Conservation (phyloP, 2,329 filamentous ascomycete species). For the Trichophyton simii region DNA sequence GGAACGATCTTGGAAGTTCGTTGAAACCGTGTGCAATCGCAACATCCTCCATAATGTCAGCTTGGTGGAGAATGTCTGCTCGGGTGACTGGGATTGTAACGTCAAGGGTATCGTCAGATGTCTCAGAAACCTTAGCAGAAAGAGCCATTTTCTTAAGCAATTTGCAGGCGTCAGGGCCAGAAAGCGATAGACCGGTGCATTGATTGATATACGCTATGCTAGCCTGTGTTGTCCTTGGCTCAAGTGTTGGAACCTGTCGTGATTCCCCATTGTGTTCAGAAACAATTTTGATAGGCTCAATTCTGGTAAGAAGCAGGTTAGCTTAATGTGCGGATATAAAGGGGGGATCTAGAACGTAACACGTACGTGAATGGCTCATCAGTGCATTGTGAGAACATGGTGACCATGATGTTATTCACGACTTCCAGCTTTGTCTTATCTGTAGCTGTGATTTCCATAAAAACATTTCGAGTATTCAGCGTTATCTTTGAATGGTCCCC, state of each 20-base stretch:
- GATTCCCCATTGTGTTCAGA: conserved; percentile 82
- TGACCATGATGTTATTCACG: conserved; percentile 85
- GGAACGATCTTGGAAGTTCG: conserved; percentile 75
- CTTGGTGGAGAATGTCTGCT: conserved; percentile 89
- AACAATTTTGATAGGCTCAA: conserved; percentile 85
- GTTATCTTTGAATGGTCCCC: conserved; percentile 94
- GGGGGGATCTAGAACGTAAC: background rate
- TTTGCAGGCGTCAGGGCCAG: conserved; percentile 61
- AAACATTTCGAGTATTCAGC: conserved; percentile 77
- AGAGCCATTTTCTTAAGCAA: conserved; percentile 84
- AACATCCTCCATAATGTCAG: conserved; percentile 97
- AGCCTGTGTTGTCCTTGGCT: conserved; percentile 63
- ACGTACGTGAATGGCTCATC: conserved; percentile 64
- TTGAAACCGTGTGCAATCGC: conserved; percentile 98
- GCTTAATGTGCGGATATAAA: background rate
- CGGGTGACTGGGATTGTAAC: conserved; percentile 77
- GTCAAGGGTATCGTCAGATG: conserved; percentile 59
- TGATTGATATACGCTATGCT: conserved; percentile 89
- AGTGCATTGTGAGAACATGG: conserved; percentile 94
- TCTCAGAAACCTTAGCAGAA: conserved; percentile 59
- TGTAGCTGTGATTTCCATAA: conserved; percentile 93
- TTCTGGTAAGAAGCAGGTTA: conserved; percentile 23
- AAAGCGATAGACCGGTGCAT: conserved; percentile 70
- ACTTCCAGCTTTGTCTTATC: conserved; percentile 95
- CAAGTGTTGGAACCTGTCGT: conserved; percentile 66